Conservation (phyloP, 306 rosid genomes). For the Medicago arabica region DNA sequence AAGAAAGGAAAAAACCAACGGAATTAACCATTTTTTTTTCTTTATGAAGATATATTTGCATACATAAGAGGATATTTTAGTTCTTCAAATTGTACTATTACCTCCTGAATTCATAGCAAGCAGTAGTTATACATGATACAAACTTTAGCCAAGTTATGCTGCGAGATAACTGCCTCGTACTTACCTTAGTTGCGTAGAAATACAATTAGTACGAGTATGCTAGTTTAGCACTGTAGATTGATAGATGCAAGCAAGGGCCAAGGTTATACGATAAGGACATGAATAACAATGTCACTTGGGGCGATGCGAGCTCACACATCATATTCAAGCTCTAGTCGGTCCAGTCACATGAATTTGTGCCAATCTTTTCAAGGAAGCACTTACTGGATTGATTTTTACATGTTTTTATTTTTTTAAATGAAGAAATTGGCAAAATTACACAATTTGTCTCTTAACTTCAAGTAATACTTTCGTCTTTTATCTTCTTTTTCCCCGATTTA, state of each 20-base stretch:
- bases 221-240: background rate
- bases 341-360: no score
- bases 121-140: background rate
- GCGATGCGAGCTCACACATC: no score
- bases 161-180: background rate
- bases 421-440: no score
- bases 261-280: no score
- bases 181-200: background rate
- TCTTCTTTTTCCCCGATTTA: no score
- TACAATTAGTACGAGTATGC: background rate
- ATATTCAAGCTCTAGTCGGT: no score
- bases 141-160: background rate
- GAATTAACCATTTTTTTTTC: background rate
- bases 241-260: background rate
- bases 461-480: no score
- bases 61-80: conserved; percentile 11
- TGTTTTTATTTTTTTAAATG: no score
- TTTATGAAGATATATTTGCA: background rate
- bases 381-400: no score
- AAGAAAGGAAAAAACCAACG: background rate
- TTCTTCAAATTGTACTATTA: conserved; percentile 11
- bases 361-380: no score
- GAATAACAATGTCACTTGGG: no score
- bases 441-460: no score
- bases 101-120: conserved; percentile 12